Evolutionary conservation across 495 filamentous ascomycete genomes (phyloP), one percentile per base, ranked within the genome.

Genomic region (Penicillium samsonianum): DNA sequence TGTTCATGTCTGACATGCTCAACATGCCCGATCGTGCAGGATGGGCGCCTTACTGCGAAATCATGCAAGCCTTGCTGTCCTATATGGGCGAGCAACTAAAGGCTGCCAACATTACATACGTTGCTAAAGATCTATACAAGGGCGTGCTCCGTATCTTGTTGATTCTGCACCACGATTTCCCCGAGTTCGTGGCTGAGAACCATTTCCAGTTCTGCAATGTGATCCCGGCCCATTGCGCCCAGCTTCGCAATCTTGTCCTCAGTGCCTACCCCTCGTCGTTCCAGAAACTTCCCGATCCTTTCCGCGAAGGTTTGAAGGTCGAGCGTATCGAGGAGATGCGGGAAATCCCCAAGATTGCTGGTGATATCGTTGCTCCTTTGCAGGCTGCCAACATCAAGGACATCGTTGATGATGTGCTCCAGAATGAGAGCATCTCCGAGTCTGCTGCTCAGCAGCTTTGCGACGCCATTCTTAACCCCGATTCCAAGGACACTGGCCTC

Each of bases 161-260:
- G 19, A 82, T 97, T 35, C 77, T 99, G 46, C 88, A 95, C 55
- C 94, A 98, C 61, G 94, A 99, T 68, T 97, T 90, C 72, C 90
- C 92, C 0, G 92, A 96, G 53, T 98, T 96, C 69, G 79, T 98
- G 41, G 87, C 88, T 26, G 89, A 93, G 61, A 89, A 94, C 67
- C 89, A 96, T 61, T 86, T 88, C 60, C 84, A 87, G 55, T 84
- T 99, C 43, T 92, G 89, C 80, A 88, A 91, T 67, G 84, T 84
- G 62, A 90, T 98, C 49, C 91, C 95, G 1, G 80, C 83, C 22
- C 90, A 95, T 63, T 93, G 89, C 65, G 85, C 86, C 25, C 94
- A 99, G 70, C 82, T 98, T 54, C 87, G 90, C 60, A 98, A 96
- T 70, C 78, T 97, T 35, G 83, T 98, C 43, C 82, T 97, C 49